These are phyloP conservation scores for Saccharomyces kudriavzevii DNA, from an alignment of 805 yeast genomes.

Conservation along the genomic window DNA sequence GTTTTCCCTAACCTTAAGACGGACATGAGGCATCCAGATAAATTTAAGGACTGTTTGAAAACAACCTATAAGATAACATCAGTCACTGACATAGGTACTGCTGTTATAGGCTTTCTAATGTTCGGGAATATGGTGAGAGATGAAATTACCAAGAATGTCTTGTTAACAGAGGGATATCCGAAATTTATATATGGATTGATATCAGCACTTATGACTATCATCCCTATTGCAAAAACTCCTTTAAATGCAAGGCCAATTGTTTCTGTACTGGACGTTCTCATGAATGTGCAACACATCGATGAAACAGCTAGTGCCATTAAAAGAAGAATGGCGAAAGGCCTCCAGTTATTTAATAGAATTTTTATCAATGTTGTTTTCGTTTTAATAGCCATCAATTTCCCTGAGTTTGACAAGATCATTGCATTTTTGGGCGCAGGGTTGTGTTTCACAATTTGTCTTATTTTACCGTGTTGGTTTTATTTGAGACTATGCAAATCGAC, in stretches of 20 bases:
- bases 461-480: constrained; percentile 70
- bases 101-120: constrained; percentile 66
- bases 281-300: constrained; percentile 26
- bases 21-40: constrained; percentile 63
- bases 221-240: constrained; percentile 81
- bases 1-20: constrained; percentile 65
- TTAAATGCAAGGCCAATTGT: constrained; percentile 76
- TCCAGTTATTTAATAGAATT: constrained; percentile 29
- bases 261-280: constrained; percentile 54
- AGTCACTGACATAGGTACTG: constrained; percentile 54
- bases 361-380: constrained; percentile 52
- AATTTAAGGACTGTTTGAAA: constrained; percentile 45
- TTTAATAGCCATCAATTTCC: constrained; percentile 52
- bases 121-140: constrained; percentile 63
- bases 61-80: constrained; percentile 55
- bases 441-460: constrained; percentile 71
- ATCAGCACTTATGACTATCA: constrained; percentile 64
- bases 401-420: constrained; percentile 74
- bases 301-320: constrained; percentile 12
- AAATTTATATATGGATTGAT: constrained; percentile 47
- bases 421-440: constrained; percentile 76
- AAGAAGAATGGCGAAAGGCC: constrained; percentile 14
- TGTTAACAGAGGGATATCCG: constrained; percentile 64
- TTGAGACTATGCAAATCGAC: constrained; percentile 43
- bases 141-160: constrained; percentile 69